A percentile compares a stretch with the other conserved stretches of the same genome.
phyloP scores from a whole-genome alignment of 2,329 filamentous ascomycete species.

The Lasiodiplodia sp. region DNA sequence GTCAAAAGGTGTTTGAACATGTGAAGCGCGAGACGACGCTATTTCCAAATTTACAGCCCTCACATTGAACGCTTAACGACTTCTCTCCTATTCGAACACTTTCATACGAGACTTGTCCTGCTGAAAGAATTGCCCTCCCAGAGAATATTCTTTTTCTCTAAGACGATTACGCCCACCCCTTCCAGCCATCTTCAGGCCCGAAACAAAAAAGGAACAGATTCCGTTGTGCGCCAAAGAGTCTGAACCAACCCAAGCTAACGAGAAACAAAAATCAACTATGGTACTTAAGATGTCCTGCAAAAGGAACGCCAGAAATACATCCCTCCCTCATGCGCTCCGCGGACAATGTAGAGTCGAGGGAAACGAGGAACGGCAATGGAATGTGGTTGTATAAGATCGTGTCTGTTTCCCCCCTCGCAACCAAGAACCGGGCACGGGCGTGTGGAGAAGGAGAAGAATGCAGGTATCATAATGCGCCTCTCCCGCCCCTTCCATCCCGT shows the following conservation, averaged over 20 bases:
- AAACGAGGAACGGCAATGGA: not conserved
- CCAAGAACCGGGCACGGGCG: not conserved
- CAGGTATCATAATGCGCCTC: not conserved
- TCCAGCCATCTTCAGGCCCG: not conserved
- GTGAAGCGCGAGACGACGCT: not conserved
- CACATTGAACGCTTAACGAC: not conserved
- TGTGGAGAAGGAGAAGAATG: not conserved
- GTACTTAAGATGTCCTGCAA: not conserved
- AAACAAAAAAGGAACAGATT: not conserved
- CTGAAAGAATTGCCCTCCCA: not conserved
- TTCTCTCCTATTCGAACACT: slow-evolving; percentile 1
- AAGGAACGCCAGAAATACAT: slow-evolving; percentile 18
- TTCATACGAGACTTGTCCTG: not conserved
- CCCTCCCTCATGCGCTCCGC: not conserved
- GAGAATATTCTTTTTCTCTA: slow-evolving; percentile 7
- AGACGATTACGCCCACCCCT: not conserved
- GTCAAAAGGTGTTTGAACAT: not conserved
- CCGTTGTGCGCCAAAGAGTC: slow-evolving; percentile 7
- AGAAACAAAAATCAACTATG: not conserved
- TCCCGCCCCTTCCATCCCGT: not conserved
- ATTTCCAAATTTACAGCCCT: not conserved
- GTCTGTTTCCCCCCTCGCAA: not conserved
- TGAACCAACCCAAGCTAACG: slow-evolving; percentile 3
- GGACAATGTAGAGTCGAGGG: not conserved
- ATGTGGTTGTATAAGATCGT: slow-evolving; percentile 9